Conservation (phyloP, 1,139 yeast genomes). For the Saccharomyces pastorianus region DNA sequence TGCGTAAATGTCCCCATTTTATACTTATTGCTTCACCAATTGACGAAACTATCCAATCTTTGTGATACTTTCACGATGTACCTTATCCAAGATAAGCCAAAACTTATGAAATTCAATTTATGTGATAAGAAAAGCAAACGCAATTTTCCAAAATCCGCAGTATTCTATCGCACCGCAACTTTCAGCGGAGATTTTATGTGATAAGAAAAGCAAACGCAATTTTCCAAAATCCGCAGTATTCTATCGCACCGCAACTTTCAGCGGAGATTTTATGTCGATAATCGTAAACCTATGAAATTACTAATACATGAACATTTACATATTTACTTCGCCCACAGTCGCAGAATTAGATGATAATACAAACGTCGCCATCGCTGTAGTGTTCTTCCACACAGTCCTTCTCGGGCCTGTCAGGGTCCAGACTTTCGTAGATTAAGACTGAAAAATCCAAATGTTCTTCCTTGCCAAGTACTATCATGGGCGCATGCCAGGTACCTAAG, state of each 20-base stretch:
- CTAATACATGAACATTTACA: background rate
- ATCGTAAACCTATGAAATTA: background rate
- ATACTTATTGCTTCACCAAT: background rate
- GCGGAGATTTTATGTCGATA: background rate
- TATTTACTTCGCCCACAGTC: background rate
- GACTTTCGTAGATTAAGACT: slow-evolving; percentile 64
- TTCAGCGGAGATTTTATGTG: background rate
- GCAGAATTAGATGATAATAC: background rate
- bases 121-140: background rate
- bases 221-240: background rate
- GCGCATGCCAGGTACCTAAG: slow-evolving; percentile 76
- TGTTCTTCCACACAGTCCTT: slow-evolving; percentile 81
- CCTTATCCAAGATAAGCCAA: background rate
- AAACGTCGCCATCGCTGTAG: slow-evolving; percentile 33
- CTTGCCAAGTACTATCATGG: slow-evolving; percentile 67
- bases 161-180: background rate
- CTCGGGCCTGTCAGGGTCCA: slow-evolving; percentile 53
- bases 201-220: background rate
- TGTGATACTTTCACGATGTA: background rate
- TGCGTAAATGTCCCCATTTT: background rate
- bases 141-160: background rate
- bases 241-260: background rate
- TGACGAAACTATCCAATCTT: background rate
- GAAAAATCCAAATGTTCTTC: slow-evolving; percentile 61
- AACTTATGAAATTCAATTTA: too few species aligned